Evolutionary conservation across 495 filamentous ascomycete species (phyloP), one percentile per base, ranked within the genome.

Genomic region (Xylaria palmicola): DNA sequence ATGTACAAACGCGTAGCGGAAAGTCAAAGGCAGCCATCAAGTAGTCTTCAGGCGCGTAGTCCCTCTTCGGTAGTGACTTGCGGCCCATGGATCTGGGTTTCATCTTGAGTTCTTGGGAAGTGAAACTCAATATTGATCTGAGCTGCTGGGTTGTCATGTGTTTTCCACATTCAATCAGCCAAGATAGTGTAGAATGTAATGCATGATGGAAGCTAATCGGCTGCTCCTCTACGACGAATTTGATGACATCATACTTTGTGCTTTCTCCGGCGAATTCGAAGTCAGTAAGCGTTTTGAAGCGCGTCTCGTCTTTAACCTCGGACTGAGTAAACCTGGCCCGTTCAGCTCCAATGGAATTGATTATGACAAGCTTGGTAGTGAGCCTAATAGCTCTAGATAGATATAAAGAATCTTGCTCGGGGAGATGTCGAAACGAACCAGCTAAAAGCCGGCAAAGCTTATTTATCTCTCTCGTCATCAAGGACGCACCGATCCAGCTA

Each of bases 131-230:
- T 9, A 93, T 79, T 5, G 78, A 77, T 37, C 78, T 81, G 57
- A 98, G 77, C 51, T 89, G 75, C 2, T 86, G 79, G 10, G 79
- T 75, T 41, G 83, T 78, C 82, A 97, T 88, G 49, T 82, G 78
- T 67, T 92, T 93, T 34, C 86, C 95, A 60, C 89, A 88, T 65
- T 97, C 94, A 59, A 99, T 85, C 34, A 99, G 78, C 94, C 94
- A 99, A 1, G 95, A 98, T n/a, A 97, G 76, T 0, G 90, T 95
- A 71, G 98, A 98, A 71, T 99, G 94, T 34, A 99, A 79, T 7
- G 91, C 91, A 72, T 99, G 94, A 68, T 99, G 95, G 79, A 99
- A 98, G 74, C 95, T 98, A 72, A 98, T 94, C 0, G 90, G 87
- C 64, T 94, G 87, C 62, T 86, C 86, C 59, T 94, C 92, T 6